Base-by-base conservation (phyloP, 352 stramenopile species). In the Thraustotheca clavata region DNA sequence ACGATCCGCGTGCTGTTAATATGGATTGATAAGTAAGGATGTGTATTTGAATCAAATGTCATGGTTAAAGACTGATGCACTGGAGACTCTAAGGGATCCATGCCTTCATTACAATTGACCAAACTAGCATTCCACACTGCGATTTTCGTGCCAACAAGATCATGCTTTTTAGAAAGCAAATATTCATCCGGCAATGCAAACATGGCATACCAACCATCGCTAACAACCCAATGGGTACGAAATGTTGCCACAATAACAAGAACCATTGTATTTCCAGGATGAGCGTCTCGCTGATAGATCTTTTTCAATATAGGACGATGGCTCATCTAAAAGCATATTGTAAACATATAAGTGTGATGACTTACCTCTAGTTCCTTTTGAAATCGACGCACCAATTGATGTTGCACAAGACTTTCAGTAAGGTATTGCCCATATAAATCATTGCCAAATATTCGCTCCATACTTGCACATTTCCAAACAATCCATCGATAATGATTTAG, bases 401-500 rank as follows among this genome's bases (percentile, higher is more conserved):
- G 76, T 66, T 80, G 69, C 27, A 88, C 69, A 71, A 88, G 80
- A 27, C 73, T 70, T 26, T 75, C 77, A 0, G 78, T 87, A 22
- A 86, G 29, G 41, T 89, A 88, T 20, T 80, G 80, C 9, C 71
- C 63, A 12, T 80, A 54, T 38, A 89, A 69, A 18, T 87, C 73
- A 12, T 67, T 65, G 41, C 76, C 70, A 27, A 82, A 86, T 18
- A 66, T 60, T 0, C 77, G 62, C 41, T 89, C 80, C 72, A 75
- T 86, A 7, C 70, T 66, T 38, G 80, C 75, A 29, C 87, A 71
- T 50, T 89, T 89, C 76, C 79, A 87, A 22, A 89, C 73, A 38
- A 88, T 68, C 80, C 80, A 89, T 1, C 80, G 70, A 67, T 74
- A 89, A n/a, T 89, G 80, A 66, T 88, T 89, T 11, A 72, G 38